Conservation (phyloP, 192 early-diverging fungal species). For the Coemansia sp. region DNA sequence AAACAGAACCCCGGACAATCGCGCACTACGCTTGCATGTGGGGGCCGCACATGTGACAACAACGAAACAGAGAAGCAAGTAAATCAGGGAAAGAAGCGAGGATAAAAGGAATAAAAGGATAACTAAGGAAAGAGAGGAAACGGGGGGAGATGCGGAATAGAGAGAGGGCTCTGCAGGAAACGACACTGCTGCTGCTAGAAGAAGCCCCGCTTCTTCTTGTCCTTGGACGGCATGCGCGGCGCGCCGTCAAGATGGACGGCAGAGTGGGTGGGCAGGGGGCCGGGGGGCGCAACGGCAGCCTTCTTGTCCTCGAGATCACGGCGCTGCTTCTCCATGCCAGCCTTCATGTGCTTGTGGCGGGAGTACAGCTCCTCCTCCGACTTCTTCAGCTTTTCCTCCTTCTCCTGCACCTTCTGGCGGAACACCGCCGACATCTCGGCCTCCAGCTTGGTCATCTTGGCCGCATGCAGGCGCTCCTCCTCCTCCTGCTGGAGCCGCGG, state of each 20-base stretch:
- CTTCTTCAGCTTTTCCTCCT: slow-evolving; percentile 95
- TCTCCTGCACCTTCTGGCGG: slow-evolving; percentile 97
- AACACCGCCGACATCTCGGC: slow-evolving; percentile 98
- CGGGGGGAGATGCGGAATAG: no score
- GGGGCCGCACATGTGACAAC: background rate
- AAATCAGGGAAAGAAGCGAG: background rate
- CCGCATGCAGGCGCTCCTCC: slow-evolving; percentile 85
- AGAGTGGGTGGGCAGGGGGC: background rate
- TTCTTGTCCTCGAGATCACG: slow-evolving; percentile 93
- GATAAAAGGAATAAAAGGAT: background rate
- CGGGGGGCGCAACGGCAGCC: slow-evolving; percentile 63
- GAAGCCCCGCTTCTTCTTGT: slow-evolving; percentile 54
- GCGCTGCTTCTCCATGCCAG: slow-evolving; percentile 89
- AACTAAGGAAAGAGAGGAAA: slow-evolving; percentile 2
- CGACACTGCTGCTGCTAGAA: no score
- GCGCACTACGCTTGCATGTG: background rate
- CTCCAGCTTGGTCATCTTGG: slow-evolving; percentile 96
- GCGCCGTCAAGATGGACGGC: slow-evolving; percentile 15
- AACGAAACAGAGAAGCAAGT: background rate
- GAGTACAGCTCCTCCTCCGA: slow-evolving; percentile 94
- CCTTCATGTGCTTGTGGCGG: slow-evolving; percentile 96
- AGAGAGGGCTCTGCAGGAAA: no score
- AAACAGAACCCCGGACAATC: no score
- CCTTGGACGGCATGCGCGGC: slow-evolving; percentile 22
- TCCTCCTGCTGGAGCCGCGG: slow-evolving; percentile 80